phyloP scores from a whole-genome alignment of 345 rosid genomes.

The Eucalyptus pauciflora region DNA sequence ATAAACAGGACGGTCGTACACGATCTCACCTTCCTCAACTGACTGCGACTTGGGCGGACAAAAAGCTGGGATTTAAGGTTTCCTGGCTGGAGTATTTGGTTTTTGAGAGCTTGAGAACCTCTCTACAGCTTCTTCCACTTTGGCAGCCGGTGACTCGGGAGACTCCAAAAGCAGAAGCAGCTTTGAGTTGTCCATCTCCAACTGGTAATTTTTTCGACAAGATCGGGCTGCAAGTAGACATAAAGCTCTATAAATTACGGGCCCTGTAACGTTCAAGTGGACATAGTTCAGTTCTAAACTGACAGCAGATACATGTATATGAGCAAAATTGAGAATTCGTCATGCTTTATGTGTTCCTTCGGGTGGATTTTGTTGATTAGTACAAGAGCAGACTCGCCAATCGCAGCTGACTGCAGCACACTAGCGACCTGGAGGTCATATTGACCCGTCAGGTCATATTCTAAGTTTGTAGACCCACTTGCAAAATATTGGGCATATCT shows the following conservation, averaged over 20 bases:
- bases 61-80: conserved; percentile 19
- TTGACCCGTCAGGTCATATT: neutral
- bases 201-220: conserved; percentile 57
- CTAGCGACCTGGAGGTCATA: neutral
- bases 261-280: neutral
- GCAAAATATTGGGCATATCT: neutral
- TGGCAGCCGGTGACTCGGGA: conserved; percentile 37
- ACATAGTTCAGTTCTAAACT: neutral
- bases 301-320: neutral
- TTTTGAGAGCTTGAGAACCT: conserved; percentile 43
- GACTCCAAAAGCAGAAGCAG: conserved; percentile 46
- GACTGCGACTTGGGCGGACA: conserved; percentile 45
- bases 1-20: neutral
- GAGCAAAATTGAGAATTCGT: neutral
- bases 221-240: conserved; percentile 41
- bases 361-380: neutral
- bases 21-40: conserved; percentile 10
- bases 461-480: neutral
- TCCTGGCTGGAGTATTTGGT: conserved; percentile 24
- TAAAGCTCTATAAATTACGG: neutral
- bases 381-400: neutral
- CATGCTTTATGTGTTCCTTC: neutral
- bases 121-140: conserved; percentile 56
- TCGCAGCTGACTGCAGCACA: neutral
- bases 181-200: conserved; percentile 65